Base-by-base conservation (phyloP, 1,284 basidiomycete genomes). In the Rhodotorula glutinis region DNA sequence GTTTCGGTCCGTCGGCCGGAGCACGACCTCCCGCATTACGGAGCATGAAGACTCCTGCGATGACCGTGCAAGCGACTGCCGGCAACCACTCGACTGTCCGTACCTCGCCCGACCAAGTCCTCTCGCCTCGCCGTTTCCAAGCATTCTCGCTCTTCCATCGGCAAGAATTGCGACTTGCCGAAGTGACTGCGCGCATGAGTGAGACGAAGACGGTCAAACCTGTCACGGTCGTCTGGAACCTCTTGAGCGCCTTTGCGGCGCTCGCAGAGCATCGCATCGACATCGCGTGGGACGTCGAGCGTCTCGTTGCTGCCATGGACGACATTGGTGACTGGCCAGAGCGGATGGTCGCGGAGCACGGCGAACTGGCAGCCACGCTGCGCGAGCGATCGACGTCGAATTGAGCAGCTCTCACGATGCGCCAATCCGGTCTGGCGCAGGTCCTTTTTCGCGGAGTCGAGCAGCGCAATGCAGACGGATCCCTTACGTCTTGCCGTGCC, bases 111-210 rank as follows among this genome's bases (percentile, higher is more conserved):
- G 29, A 46, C 11, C 4, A 29, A 14, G n/a, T 56, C 25, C 60
- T 65, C 38, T 33, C 64, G 4, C 53, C 59, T 0, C 63, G 70
- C 29, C 62, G 68, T 30, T 47, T 54, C 25, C 54, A 72, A 25
- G 64, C 67, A 14, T 67, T 67, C 55, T 11, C 25, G 1, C 57
- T 67, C 40, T 72, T 66, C 46, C 68, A 64, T 25, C 13, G 47
- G 29, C 29, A 60, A 4, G 25, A 43, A 23, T 53, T 69, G 7
- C 21, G 61, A 8, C 25, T 66, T 33, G 17, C 23, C 3, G 62
- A 63, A 0, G 38, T 60, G 2, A 29, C 62, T 1, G 23, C 21
- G 13, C 49, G 29, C 11, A 69, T 70, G 69, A 44, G 53, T 23
- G 41, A 30, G n/a, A 51, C 57, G 27, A 49, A 21, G n/a, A 14